Evolutionary conservation across 2,329 filamentous ascomycete species (phyloP).

Genomic region (Alternaria arbusti): DNA sequence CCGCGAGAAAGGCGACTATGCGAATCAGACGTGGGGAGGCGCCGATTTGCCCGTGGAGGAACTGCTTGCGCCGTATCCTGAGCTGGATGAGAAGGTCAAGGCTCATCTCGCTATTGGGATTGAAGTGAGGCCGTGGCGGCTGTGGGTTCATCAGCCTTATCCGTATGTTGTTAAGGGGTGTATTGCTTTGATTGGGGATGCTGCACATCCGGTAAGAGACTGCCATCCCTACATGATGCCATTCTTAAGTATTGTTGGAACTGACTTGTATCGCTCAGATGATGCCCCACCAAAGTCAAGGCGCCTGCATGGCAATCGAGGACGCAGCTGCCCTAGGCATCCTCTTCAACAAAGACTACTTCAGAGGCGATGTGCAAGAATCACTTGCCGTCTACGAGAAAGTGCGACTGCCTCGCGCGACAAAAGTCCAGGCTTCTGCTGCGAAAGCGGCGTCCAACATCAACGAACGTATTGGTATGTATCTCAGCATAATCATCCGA

Average conservation of each 20-base stretch:
- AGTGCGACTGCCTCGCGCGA: constrained; percentile 47
- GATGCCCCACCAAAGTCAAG: constrained; percentile 74
- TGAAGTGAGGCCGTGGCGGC: constrained; percentile 69
- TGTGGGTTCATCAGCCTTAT: constrained; percentile 71
- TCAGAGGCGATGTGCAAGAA: constrained; percentile 43
- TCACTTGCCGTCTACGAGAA: constrained; percentile 45
- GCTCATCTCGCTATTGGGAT: constrained; percentile 65
- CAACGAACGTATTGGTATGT: constrained; percentile 52
- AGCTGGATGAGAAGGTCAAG: constrained; percentile 65
- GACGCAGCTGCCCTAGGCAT: constrained; percentile 69
- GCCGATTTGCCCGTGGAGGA: constrained; percentile 62
- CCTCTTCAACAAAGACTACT: constrained; percentile 60
- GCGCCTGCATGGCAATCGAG: constrained; percentile 72
- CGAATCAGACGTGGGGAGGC: constrained; percentile 65
- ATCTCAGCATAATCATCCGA: background rate
- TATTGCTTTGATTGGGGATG: constrained; percentile 69
- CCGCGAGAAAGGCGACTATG: constrained; percentile 65
- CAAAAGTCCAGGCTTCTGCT: constrained; percentile 47
- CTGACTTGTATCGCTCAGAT: constrained; percentile 50
- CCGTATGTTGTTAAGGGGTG: constrained; percentile 60
- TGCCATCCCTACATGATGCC: background rate
- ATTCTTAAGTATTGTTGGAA: background rate
- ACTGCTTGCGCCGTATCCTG: constrained; percentile 65
- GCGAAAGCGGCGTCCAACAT: constrained; percentile 49
- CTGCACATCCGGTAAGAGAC: constrained; percentile 64